phyloP scores from a whole-genome alignment of 495 filamentous ascomycete species.

The Chaetomium tenue region DNA sequence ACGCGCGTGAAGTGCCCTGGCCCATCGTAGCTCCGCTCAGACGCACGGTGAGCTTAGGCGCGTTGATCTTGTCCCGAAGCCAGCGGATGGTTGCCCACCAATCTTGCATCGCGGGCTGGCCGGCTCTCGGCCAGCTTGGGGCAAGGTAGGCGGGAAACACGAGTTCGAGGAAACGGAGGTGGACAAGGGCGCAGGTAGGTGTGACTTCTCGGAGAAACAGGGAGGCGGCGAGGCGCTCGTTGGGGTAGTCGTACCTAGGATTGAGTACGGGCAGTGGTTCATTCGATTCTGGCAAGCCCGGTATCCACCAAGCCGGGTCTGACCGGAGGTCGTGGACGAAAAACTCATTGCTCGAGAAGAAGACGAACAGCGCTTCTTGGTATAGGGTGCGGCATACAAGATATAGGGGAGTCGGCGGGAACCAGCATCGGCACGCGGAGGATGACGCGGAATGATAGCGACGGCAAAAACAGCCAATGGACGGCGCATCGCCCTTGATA shows the following conservation, averaged over 20 bases:
- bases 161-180: conserved; percentile 4
- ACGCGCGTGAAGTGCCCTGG: no score
- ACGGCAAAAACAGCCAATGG: neutral
- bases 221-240: conserved; percentile 5
- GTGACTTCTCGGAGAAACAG: neutral
- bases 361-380: neutral
- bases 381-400: neutral
- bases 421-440: neutral
- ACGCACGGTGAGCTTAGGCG: neutral
- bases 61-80: conserved; percentile 5
- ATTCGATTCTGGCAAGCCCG: no score
- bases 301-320: no score
- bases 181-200: neutral
- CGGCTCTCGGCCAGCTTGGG: neutral
- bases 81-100: conserved; percentile 1
- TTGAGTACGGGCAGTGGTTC: no score
- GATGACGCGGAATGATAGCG: neutral
- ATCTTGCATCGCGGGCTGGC: neutral
- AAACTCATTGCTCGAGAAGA: neutral
- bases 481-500: no score
- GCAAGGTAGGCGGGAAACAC: neutral
- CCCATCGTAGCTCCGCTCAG: neutral
- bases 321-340: neutral
- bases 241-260: neutral
- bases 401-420: neutral